Evolutionary conservation across 352 stramenopile species (phyloP), one percentile per base, ranked within the genome.

Genomic region (Hyaloperonospora brassicae): DNA sequence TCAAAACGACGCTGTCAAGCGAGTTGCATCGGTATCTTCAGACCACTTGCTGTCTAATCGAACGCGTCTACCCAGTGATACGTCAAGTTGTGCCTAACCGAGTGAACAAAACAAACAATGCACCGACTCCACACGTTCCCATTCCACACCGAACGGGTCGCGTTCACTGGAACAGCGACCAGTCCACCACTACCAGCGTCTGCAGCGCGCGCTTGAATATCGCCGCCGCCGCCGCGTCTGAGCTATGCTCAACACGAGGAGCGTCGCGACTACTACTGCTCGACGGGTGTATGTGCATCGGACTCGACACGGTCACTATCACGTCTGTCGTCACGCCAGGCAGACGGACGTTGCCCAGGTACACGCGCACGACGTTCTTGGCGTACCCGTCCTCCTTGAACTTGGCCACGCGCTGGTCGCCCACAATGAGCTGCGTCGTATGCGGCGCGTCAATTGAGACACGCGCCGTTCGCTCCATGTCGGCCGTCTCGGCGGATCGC

Each of bases 311-410:
- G 0, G 84, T 92, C 50, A 94, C 61, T 13, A 94, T 79, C 34
- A 94, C 67, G 57, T 94, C 84, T 3, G 81, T 94, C 36, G 76
- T 79, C 30, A 92, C 81, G 22, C 59, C 61, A 1, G 79, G 84
- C 50, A 94, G 59, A 50, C 84, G 63, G 38, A 92, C 58, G 55
- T 86, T 87, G 39, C 67, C 78, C 22, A 94, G 52, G 52, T 89
- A 92, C 3, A 94, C 72, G 51, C 82, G 79, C 55, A 94, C 81
- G 31, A 87, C 76, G 61, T 94, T 94, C 72, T 90, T 94, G 47
- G 84, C 79, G 27, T 62, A 49, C 24, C 86, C 76, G 21, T 76
- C 64, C 52, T 94, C 84, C 55, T 89, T 89, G 63, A 92, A 92
- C 64, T 94, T 94, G 57, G 84, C 72, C 35, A 92, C 79, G 49